Evolutionary conservation across 2,329 filamentous ascomycete genomes (phyloP).

Genomic region (Nannizziopsis arthrosporioides): DNA sequence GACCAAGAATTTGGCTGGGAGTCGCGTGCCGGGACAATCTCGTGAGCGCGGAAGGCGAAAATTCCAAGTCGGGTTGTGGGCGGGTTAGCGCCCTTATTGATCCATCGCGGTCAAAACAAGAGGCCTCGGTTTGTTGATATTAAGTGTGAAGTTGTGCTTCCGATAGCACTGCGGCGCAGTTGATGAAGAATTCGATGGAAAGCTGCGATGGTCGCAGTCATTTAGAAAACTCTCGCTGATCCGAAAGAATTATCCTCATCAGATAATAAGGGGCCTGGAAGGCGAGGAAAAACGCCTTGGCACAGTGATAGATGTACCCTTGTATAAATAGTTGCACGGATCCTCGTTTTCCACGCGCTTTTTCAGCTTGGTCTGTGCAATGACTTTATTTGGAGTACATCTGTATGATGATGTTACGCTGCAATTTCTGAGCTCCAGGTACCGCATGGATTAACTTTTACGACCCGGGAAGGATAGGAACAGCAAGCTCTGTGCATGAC

Average conservation of each 20-base stretch:
- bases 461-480: conserved; percentile 5
- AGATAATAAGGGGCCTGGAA: background rate
- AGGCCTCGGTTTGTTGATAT: background rate
- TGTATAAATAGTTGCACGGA: too few relatives aligned
- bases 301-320: background rate
- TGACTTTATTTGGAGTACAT: background rate
- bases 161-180: background rate
- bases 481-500: background rate
- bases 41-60: conserved; percentile 5
- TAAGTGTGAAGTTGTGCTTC: background rate
- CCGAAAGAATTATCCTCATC: background rate
- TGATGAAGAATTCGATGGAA: background rate
- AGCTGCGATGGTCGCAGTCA: background rate
- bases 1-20: background rate
- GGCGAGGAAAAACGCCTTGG: conserved; percentile 9
- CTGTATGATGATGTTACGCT: background rate
- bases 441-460: background rate
- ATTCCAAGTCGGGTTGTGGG: background rate
- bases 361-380: too few relatives aligned
- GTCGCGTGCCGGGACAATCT: conserved; percentile 6
- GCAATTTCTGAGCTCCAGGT: background rate
- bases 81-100: background rate
- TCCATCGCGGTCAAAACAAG: background rate
- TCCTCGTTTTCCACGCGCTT: too few relatives aligned
- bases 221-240: background rate